A percentile compares a stretch with the other conserved stretches of the same genome.
Conservation (phyloP, 2,329 filamentous ascomycete species). For the Spiromastix sp. region DNA sequence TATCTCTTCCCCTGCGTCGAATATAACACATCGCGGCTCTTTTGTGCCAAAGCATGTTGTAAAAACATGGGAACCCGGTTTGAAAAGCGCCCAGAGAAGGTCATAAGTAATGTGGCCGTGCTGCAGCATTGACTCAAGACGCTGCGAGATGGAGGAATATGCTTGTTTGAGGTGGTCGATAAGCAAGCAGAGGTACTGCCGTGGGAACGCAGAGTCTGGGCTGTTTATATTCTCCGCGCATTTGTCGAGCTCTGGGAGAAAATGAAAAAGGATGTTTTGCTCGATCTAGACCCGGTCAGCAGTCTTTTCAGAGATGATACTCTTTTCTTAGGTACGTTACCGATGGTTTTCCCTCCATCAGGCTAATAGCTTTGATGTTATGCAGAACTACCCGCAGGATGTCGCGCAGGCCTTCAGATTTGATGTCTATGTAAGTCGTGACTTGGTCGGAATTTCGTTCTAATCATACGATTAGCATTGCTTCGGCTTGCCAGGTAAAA, state of each 20-base stretch:
- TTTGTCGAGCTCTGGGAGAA: slow-evolving; percentile 14
- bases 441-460: slow-evolving; percentile 15
- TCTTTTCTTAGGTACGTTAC: too few species aligned
- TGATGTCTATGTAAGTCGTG: slow-evolving; percentile 21
- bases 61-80: slow-evolving; percentile 20
- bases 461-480: slow-evolving; percentile 12
- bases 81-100: slow-evolving; percentile 27
- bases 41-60: slow-evolving; percentile 17
- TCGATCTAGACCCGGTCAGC: slow-evolving; percentile 7
- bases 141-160: slow-evolving; percentile 15
- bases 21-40: slow-evolving; percentile 15
- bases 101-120: slow-evolving; percentile 24
- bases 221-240: slow-evolving; percentile 4
- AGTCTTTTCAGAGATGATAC: too few species aligned
- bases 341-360: slow-evolving; percentile 21
- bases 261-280: slow-evolving; percentile 16
- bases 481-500: slow-evolving; percentile 7
- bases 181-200: slow-evolving; percentile 16
- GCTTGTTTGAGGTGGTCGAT: slow-evolving; percentile 17
- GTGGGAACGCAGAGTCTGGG: not conserved
- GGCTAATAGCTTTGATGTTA: slow-evolving; percentile 20
- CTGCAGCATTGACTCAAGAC: slow-evolving; percentile 19
- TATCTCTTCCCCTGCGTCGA: slow-evolving; percentile 13
- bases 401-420: slow-evolving; percentile 22
- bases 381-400: slow-evolving; percentile 20